Percentiles rank a stretch among this genome's conserved stretches.
phyloP scores from a whole-genome alignment of 2,329 filamentous ascomycete genomes.

The Aspergillus sp. region DNA sequence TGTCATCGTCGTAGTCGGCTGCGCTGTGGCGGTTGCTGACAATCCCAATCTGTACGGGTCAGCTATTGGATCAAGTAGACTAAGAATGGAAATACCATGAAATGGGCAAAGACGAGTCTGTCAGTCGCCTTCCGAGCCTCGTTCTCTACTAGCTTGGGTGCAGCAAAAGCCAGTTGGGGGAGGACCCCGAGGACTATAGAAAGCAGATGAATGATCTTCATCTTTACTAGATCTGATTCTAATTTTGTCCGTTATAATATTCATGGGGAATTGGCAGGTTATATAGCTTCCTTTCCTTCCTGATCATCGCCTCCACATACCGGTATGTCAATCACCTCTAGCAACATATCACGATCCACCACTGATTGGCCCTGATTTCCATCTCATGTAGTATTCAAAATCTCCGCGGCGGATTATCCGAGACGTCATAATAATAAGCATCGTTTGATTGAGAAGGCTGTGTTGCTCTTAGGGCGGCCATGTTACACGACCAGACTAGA shows the following conservation, averaged over 20 bases:
- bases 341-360: not conserved
- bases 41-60: conserved; percentile 44
- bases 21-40: conserved; percentile 43
- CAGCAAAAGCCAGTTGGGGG: not conserved
- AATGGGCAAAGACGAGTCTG: conserved; percentile 8
- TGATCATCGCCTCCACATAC: not conserved
- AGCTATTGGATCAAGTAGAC: not conserved
- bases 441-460: fast-evolving
- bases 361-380: not conserved
- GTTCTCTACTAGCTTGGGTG: not conserved
- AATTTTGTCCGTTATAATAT: not conserved
- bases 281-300: not conserved
- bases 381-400: not conserved
- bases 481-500: not conserved
- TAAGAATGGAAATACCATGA: not conserved
- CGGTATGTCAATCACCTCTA: not conserved
- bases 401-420: not conserved
- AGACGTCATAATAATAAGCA: not conserved
- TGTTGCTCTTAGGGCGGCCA: too few species aligned
- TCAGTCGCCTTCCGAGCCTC: not conserved
- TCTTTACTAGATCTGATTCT: not conserved
- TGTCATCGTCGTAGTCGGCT: conserved; percentile 50
- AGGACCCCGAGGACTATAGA: not conserved
- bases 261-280: not conserved
- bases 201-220: not conserved